A percentile compares a stretch with the other conserved stretches of the same genome.
phyloP scores from a whole-genome alignment of 1,284 basidiomycete genomes.

The Malassezia obtusa region DNA sequence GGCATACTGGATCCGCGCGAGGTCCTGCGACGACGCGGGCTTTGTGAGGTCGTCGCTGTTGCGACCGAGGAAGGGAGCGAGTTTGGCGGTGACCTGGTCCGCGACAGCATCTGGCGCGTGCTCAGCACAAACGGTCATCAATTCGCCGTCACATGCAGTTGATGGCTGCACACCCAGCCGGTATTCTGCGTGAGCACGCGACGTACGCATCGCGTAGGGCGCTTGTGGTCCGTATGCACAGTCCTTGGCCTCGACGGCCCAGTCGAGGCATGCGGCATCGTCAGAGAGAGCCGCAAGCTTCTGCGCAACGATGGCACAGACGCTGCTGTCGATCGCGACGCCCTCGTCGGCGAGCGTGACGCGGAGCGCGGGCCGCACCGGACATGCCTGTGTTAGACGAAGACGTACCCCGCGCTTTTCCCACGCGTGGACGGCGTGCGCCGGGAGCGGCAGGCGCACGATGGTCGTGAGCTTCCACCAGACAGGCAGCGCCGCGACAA shows the following conservation, averaged over 20 bases:
- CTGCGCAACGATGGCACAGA: not conserved
- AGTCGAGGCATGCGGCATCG: not conserved
- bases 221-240: not conserved
- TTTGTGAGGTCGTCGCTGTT: not conserved
- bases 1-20: conserved; percentile 32
- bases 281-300: not conserved
- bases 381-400: not conserved
- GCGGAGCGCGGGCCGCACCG: not conserved
- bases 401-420: conserved; percentile 9
- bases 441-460: conserved; percentile 29
- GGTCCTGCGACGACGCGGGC: conserved; percentile 15
- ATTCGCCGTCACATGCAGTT: not conserved
- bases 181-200: not conserved
- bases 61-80: conserved; percentile 3
- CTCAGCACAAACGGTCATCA: not conserved
- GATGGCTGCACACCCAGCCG: too few relatives aligned
- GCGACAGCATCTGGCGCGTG: not conserved
- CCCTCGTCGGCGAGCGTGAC: not conserved
- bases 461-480: conserved; percentile 39
- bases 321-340: not conserved
- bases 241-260: not conserved
- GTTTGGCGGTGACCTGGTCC: not conserved
- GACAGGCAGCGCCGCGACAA: conserved; percentile 24
- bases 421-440: conserved; percentile 16
- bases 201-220: not conserved